Evolutionary conservation across 208 protist genomes (phyloP).

Genomic region (Leishmania major): DNA sequence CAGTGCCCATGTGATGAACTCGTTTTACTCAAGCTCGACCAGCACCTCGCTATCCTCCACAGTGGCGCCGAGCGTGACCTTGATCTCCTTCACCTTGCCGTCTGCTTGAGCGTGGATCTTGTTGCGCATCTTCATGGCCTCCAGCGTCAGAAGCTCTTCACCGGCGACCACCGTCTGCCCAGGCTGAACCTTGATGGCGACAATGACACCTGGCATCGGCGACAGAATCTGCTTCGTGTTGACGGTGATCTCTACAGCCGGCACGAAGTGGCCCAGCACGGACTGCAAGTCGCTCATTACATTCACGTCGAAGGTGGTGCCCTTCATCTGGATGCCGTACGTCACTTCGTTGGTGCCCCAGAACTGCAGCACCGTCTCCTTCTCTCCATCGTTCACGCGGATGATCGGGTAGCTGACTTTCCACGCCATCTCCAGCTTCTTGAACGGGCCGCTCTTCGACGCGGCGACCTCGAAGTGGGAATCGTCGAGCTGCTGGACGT

Average conservation of each 20-base stretch:
- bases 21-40: slow-evolving; percentile 41
- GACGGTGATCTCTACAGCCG: slow-evolving; percentile 15
- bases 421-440: slow-evolving; percentile 33
- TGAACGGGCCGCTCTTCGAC: slow-evolving; percentile 22
- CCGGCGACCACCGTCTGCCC: slow-evolving; percentile 89
- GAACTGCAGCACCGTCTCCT: slow-evolving; percentile 42
- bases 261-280: slow-evolving; percentile 36
- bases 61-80: slow-evolving; percentile 30
- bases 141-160: slow-evolving; percentile 88
- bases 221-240: slow-evolving; percentile 55
- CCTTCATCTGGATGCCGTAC: slow-evolving; percentile 47
- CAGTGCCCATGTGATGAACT: neutral
- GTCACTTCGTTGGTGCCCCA: slow-evolving; percentile 43
- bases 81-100: slow-evolving; percentile 48
- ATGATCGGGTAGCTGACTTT: slow-evolving; percentile 39
- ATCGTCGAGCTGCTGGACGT: slow-evolving; percentile 27
- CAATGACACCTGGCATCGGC: slow-evolving; percentile 95
- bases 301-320: slow-evolving; percentile 40
- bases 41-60: slow-evolving; percentile 36
- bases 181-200: slow-evolving; percentile 74
- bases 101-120: slow-evolving; percentile 47
- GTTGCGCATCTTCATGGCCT: slow-evolving; percentile 98
- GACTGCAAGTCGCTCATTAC: slow-evolving; percentile 42
- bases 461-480: slow-evolving; percentile 35
- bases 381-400: slow-evolving; percentile 32